Base-by-base conservation (phyloP, 2,329 filamentous ascomycete species). In the Ophioceras dolichostomum region DNA sequence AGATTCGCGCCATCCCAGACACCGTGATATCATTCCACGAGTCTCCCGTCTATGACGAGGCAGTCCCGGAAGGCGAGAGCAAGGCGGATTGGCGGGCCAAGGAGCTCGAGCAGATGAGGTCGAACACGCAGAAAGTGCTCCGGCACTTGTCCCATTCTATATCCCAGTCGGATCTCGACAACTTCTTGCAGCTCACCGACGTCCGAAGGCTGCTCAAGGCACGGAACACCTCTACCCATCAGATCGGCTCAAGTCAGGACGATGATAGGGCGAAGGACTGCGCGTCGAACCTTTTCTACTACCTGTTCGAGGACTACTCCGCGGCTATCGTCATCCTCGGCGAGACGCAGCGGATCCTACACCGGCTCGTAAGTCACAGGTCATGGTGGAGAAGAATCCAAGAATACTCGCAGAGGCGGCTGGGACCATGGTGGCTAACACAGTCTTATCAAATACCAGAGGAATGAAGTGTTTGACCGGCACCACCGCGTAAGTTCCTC, bases 11-110 rank as follows among this genome's bases (percentile, higher is more conserved):
- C n/a, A n/a, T n/a, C n/a, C 5, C 37, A 73, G 76, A 73, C 44
- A 85, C 80, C 0, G 69, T 85, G 27, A 68, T 86, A 37, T 79
- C 79, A 0, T 73, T 86, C 29, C 73, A 82, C 39, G 81, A 85
- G 50, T 60, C 65, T 36, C 67, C 68, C 7, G 47, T 50, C 7
- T 47, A 54, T 26, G 54, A 58, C 8, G 39, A 45, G 13, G 41
- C 47, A 3, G 43, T 45, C 3, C 48, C 52, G 2, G 44, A 50
- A 3, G 47, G 43, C 12, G 41, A 49, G 27, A 26, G 53, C 20
- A 9, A 35, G 5, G 10, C 35, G 1, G 41, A 33, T 18, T 56
- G 47, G 53, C 49, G 33, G 27, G 39, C 34, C 9, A 42, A 44
- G 21, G 55, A 63, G 39, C 45, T 60, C 10, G 37, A 40, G 13